Conservation (phyloP, 805 yeast genomes). For the Candida vartiovaarae region DNA sequence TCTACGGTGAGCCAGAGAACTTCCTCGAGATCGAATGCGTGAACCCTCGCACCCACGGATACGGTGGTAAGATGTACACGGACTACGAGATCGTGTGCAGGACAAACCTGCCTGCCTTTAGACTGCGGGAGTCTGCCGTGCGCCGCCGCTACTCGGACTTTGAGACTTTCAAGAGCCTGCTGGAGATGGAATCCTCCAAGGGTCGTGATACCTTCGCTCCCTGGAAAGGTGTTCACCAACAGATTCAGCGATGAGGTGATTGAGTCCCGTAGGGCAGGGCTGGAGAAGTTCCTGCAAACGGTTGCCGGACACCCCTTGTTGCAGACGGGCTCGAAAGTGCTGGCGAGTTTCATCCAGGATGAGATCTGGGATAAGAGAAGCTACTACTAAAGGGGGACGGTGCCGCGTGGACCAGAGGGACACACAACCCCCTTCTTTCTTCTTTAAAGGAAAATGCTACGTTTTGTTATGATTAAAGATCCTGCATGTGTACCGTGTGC, state of each 20-base stretch:
- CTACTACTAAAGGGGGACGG: conserved; percentile 5
- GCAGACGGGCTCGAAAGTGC: conserved; percentile 76
- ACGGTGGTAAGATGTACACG: conserved; percentile 67
- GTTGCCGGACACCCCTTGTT: conserved; percentile 92
- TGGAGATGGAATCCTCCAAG: conserved; percentile 73
- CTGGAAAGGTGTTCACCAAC: conserved; percentile 70
- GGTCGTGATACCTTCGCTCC: conserved; percentile 80
- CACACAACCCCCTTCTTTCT: too few species aligned
- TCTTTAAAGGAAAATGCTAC: too few species aligned
- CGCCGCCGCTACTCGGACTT: conserved; percentile 89
- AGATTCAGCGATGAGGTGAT: conserved; percentile 78
- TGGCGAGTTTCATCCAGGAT: conserved; percentile 82
- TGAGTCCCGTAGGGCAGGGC: conserved; percentile 74
- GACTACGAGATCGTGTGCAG: conserved; percentile 88
- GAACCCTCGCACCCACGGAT: conserved; percentile 71
- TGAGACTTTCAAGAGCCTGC: conserved; percentile 65
- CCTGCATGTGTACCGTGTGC: too few species aligned
- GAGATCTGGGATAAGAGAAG: conserved; percentile 57
- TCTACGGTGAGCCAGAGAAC: conserved; percentile 92
- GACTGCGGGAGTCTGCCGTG: conserved; percentile 53
- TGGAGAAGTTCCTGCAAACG: conserved; percentile 67
- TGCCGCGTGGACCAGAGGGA: too few species aligned
- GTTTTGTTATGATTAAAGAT: too few species aligned
- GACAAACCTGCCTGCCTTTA: conserved; percentile 88
- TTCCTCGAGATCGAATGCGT: conserved; percentile 84